Percentiles rank a stretch among this genome's conserved stretches.
Conservation (phyloP, 164 flowering plant species). For the Nymphaea thermarum region DNA sequence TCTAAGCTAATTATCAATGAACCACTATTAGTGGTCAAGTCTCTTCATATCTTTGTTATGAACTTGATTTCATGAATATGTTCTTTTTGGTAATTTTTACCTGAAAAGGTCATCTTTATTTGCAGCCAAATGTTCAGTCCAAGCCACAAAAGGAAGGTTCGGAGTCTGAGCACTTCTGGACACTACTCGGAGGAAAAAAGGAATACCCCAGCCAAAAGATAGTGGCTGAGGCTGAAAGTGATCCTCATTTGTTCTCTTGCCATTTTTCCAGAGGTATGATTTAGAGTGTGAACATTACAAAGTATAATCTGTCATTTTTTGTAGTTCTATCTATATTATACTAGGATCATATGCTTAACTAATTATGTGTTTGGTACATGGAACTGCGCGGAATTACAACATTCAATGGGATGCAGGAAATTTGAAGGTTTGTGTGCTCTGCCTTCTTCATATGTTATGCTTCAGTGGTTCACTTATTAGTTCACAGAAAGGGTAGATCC, state of each 20-base stretch:
- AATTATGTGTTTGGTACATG: not conserved
- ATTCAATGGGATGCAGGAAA: conserved; percentile 35
- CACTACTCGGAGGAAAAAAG: conserved; percentile 73
- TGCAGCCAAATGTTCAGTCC: conserved; percentile 81
- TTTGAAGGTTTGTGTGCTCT: conserved; percentile 52
- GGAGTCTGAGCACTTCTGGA: conserved; percentile 91
- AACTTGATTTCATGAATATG: too few species aligned
- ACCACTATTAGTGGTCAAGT: too few species aligned
- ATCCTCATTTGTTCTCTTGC: conserved; percentile 89
- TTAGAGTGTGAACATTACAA: not conserved
- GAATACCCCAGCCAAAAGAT: conserved; percentile 86
- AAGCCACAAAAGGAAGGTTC: conserved; percentile 84
- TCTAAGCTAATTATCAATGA: too few species aligned
- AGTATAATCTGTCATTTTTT: conserved; percentile 1
- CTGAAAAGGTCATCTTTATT: not conserved
- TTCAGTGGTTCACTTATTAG: too few species aligned
- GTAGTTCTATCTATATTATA: not conserved
- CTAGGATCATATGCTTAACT: conserved; percentile 6
- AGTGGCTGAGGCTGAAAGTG: conserved; percentile 58
- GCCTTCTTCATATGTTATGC: too few species aligned
- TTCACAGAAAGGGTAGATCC: too few species aligned
- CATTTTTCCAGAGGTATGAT: conserved; percentile 50
- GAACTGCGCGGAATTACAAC: not conserved
- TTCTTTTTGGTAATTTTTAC: too few species aligned
- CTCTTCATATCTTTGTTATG: too few species aligned